Evolutionary conservation across 2,329 filamentous ascomycete genomes (phyloP).

Genomic region (Beauveria rudraprayagi): DNA sequence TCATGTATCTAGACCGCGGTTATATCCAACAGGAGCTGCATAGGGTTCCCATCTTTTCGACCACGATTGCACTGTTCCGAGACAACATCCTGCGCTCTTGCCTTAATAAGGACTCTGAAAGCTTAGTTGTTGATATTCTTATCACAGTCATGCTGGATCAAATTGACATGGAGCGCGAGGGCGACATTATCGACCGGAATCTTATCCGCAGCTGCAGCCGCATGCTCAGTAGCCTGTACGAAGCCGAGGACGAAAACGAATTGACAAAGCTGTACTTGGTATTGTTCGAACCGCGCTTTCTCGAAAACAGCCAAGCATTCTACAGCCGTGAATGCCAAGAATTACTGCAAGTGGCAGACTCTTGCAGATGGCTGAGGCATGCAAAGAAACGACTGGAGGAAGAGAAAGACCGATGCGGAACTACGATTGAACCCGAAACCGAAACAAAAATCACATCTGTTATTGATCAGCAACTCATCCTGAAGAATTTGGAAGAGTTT

Average conservation of each 20-base stretch:
- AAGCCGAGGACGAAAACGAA: slow-evolving; percentile 69
- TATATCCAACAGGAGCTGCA: slow-evolving; percentile 60
- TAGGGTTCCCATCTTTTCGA: slow-evolving; percentile 71
- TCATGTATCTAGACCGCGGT: slow-evolving; percentile 95
- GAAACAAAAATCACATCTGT: slow-evolving; percentile 65
- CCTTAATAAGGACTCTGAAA: slow-evolving; percentile 36
- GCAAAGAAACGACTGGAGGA: slow-evolving; percentile 68
- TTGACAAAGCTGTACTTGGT: slow-evolving; percentile 75
- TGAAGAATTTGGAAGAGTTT: slow-evolving; percentile 69
- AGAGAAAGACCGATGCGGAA: slow-evolving; percentile 74
- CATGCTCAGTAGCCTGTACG: slow-evolving; percentile 86
- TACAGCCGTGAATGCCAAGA: slow-evolving; percentile 69
- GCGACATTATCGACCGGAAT: slow-evolving; percentile 77
- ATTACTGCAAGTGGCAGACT: slow-evolving; percentile 70
- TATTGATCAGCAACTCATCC: slow-evolving; percentile 74
- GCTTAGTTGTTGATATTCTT: slow-evolving; percentile 63
- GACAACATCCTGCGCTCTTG: slow-evolving; percentile 69
- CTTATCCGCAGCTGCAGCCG: slow-evolving; percentile 75
- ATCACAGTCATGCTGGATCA: slow-evolving; percentile 81
- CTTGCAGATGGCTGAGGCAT: slow-evolving; percentile 71
- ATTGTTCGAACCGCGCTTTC: slow-evolving; percentile 71
- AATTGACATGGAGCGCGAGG: slow-evolving; percentile 84
- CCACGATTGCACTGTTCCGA: slow-evolving; percentile 80
- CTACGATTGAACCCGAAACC: slow-evolving; percentile 68
- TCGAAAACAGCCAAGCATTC: slow-evolving; percentile 62